Conservation (phyloP, 345 rosid species). For the Eucalyptus coolabah region DNA sequence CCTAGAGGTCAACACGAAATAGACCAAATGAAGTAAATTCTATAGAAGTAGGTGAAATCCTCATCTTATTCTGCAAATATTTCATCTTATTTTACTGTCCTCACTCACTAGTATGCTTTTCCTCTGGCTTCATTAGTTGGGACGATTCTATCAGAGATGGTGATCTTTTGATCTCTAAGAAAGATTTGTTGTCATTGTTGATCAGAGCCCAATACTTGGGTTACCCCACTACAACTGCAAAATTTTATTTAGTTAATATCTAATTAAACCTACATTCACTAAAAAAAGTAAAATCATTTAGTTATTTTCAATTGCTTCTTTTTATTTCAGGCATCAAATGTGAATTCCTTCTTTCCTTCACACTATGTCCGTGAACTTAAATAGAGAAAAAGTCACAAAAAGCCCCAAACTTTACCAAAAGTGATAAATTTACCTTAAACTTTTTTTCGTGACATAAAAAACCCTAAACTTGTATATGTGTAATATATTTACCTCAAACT, state of each 20-base stretch:
- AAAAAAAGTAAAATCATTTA: no score
- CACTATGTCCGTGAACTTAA: not conserved
- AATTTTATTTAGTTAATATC: no score
- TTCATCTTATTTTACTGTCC: not conserved
- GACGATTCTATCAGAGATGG: no score
- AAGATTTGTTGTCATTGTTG: not conserved
- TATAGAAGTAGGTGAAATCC: not conserved
- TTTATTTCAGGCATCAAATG: not conserved
- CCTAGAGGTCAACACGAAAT: not conserved
- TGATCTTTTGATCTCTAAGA: not conserved
- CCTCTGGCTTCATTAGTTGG: not conserved
- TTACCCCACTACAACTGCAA: no score
- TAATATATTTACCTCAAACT: no score
- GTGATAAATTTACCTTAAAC: no score
- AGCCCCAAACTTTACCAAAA: no score
- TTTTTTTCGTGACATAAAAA: no score
- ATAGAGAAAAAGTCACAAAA: no score
- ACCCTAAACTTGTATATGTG: no score
- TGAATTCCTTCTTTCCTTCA: not conserved
- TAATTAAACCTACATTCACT: not conserved
- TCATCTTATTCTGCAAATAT: not conserved
- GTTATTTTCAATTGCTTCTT: not conserved
- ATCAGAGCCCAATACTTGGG: not conserved
- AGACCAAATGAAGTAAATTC: not conserved
- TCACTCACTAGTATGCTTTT: not conserved